A percentile compares a stretch with the other conserved stretches of the same genome.
Conservation (phyloP, 352 stramenopile genomes). For the Phytophthora sp. region DNA sequence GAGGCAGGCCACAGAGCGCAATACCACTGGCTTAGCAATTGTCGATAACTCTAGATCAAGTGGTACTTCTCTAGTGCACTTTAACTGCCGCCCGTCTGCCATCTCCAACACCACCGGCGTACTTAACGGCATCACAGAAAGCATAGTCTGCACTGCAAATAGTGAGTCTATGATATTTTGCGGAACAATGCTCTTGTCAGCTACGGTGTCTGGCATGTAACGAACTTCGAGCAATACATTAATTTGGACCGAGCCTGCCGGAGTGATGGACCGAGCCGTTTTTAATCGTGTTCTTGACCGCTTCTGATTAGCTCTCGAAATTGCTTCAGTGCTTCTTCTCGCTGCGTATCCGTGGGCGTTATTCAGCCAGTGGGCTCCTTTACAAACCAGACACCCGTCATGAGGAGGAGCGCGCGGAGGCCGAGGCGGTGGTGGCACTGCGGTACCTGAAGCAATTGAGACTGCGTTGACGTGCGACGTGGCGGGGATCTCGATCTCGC, state of each 20-base stretch:
- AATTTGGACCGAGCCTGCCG: neutral
- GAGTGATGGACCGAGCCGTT: neutral
- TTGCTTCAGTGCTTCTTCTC: neutral
- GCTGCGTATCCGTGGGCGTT: neutral
- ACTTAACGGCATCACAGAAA: neutral
- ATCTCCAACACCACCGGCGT: too few species aligned
- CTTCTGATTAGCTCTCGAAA: too few species aligned
- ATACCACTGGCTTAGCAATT: neutral
- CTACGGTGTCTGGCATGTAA: neutral
- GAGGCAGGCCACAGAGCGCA: constrained; percentile 4
- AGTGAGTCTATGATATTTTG: neutral
- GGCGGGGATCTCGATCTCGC: too few species aligned
- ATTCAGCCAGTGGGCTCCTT: neutral
- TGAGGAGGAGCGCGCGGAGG: neutral
- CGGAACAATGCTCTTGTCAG: neutral
- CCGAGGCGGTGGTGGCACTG: neutral
- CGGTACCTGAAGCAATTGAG: too few species aligned
- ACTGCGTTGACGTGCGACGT: neutral
- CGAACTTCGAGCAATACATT: neutral
- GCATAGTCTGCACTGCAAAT: neutral
- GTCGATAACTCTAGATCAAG: constrained; percentile 10
- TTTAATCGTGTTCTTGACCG: neutral
- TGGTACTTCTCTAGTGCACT: neutral
- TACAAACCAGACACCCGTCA: neutral
- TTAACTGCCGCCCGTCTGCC: neutral